phyloP scores from a whole-genome alignment of 192 early-diverging fungal genomes.

The Podila epigama region DNA sequence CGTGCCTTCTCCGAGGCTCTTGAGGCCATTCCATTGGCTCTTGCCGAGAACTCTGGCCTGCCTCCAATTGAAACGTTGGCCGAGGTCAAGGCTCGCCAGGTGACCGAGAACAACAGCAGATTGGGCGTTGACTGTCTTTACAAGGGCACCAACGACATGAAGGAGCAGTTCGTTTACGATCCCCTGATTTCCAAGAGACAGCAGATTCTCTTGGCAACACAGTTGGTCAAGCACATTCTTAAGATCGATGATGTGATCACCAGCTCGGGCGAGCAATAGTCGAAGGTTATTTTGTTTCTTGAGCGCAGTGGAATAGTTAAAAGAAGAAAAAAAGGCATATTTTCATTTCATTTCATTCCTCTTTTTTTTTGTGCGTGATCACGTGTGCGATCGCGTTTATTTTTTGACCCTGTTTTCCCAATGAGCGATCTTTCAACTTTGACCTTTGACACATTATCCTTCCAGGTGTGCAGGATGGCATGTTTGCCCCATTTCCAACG shows the following conservation, averaged over 20 bases:
- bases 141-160: slow-evolving; percentile 96
- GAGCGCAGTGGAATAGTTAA: background rate
- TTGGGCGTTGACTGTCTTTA: slow-evolving; percentile 97
- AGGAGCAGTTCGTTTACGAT: slow-evolving; percentile 97
- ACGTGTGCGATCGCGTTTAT: too few relatives aligned
- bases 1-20: slow-evolving; percentile 96
- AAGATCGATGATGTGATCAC: slow-evolving; percentile 89
- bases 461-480: background rate
- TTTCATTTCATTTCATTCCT: too few relatives aligned
- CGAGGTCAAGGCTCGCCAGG: slow-evolving; percentile 94
- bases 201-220: slow-evolving; percentile 96
- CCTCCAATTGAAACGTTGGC: slow-evolving; percentile 97
- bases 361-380: too few relatives aligned
- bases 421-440: too few relatives aligned
- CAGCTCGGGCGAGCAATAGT: background rate
- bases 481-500: background rate
- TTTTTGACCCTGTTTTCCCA: too few relatives aligned
- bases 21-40: slow-evolving; percentile 90
- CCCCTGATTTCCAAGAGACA: slow-evolving; percentile 99
- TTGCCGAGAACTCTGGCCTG: slow-evolving; percentile 98
- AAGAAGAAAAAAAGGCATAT: slow-evolving; percentile 11
- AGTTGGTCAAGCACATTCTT: slow-evolving; percentile 99
- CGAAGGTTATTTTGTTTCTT: background rate
- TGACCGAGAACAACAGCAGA: slow-evolving; percentile 81
- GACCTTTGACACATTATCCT: too few relatives aligned